A percentile compares a stretch with the other conserved stretches of the same genome.
Conservation (phyloP, 345 rosid species). For the Tarenaya hassleriana region DNA sequence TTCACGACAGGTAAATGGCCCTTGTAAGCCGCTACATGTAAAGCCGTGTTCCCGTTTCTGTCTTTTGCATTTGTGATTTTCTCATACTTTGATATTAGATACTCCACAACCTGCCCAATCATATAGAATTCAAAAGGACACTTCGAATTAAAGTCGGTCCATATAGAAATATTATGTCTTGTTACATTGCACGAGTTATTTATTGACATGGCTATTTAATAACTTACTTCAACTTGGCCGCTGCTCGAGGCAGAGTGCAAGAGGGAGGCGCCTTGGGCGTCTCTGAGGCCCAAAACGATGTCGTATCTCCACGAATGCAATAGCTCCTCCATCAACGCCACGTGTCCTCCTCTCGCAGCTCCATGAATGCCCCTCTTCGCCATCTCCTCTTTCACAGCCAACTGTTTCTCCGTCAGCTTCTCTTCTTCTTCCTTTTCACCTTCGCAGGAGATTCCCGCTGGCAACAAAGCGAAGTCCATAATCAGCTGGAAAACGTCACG, state of each 20-base stretch:
- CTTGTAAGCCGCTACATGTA: conserved; percentile 76
- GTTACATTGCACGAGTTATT: no score
- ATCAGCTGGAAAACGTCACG: conserved; percentile 57
- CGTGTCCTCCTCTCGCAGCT: conserved; percentile 85
- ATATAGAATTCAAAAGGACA: no score
- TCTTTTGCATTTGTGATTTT: conserved; percentile 39
- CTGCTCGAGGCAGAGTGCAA: conserved; percentile 80
- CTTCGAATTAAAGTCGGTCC: no score
- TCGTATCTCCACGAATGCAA: conserved; percentile 32
- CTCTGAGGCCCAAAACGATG: conserved; percentile 44
- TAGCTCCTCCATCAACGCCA: conserved; percentile 54
- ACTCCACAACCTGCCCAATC: conserved; percentile 55
- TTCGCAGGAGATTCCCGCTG: conserved; percentile 31
- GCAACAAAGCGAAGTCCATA: conserved; percentile 36
- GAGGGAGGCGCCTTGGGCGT: conserved; percentile 60
- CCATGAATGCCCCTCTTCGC: conserved; percentile 81
- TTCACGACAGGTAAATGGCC: conserved; percentile 58
- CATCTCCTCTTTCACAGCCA: conserved; percentile 56
- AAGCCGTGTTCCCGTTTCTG: conserved; percentile 68
- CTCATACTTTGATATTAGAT: conserved; percentile 48
- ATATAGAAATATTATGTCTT: background rate
- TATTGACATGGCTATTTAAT: conserved; percentile 1
- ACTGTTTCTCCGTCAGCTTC: conserved; percentile 30
- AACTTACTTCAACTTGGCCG: conserved; percentile 72
- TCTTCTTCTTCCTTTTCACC: conserved; percentile 28